These are phyloP conservation scores for Recurvomyces mirabilis DNA, from an alignment of 495 filamentous ascomycete species.

Conservation along the genomic window DNA sequence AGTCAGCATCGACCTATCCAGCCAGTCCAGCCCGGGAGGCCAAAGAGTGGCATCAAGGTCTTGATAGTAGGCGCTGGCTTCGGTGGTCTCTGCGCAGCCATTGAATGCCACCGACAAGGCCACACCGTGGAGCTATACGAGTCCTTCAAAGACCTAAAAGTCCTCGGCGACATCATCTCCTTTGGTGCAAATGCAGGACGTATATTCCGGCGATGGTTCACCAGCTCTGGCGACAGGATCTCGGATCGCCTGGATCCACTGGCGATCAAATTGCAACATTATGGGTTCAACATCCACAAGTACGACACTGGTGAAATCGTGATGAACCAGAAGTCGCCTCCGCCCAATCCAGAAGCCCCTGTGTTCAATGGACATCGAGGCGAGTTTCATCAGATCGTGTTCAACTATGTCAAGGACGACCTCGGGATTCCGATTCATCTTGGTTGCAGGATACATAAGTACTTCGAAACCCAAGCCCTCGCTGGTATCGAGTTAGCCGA, in stretches of 20 bases:
- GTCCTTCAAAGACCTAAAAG: constrained; percentile 47
- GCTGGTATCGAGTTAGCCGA: constrained; percentile 44
- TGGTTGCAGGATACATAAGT: constrained; percentile 40
- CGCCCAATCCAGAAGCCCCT: constrained; percentile 38
- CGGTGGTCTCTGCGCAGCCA: constrained; percentile 49
- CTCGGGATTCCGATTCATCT: constrained; percentile 46
- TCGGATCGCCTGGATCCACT: constrained; percentile 38
- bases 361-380: constrained; percentile 52
- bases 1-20: too few species aligned
- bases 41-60: constrained; percentile 25
- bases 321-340: constrained; percentile 40
- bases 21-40: background rate
- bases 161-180: constrained; percentile 53
- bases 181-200: constrained; percentile 45
- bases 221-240: constrained; percentile 31
- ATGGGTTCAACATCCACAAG: constrained; percentile 52
- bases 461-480: constrained; percentile 43
- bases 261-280: constrained; percentile 39
- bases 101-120: constrained; percentile 54
- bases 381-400: constrained; percentile 48
- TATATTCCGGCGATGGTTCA: constrained; percentile 32
- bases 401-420: constrained; percentile 45
- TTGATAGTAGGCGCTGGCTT: constrained; percentile 40
- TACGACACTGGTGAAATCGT: constrained; percentile 49
- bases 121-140: constrained; percentile 50